Base-by-base conservation (phyloP, 192 early-diverging fungal species). In the Rhizophagus clarus region DNA sequence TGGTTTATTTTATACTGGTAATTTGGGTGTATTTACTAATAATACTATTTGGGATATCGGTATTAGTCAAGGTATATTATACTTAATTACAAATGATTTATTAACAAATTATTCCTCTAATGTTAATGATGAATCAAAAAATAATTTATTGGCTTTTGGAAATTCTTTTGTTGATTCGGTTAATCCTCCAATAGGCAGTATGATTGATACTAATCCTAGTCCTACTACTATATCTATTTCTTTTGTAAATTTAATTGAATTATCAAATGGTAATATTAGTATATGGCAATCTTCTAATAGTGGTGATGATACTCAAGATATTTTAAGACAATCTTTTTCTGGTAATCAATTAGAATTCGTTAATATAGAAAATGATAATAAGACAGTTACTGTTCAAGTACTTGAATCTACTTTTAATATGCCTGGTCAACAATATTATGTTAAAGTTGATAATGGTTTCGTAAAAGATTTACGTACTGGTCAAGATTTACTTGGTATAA, bases 401-500 rank as follows among this genome's bases (percentile, higher is more conserved):
- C 10, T 74, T 20, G 22, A 56, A 1, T 51, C 45, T 17, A 74
- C 73, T 15, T 74, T 74, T 56, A 74, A 74, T 28, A 26, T 8
- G 14, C 32, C 31, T 9, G 47, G 26, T 74, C n/a, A 28, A 29
- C 17, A 2, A 14, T 74, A 74, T 74, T 74, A 60, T 74, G 26
- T 56, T 60, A 74, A 42, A 14, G 17, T 61, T 8, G 73, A 74
- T 20, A 74, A 74, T 61, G 47, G 56, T 17, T 74, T 74, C 12
- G 73, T 74, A 8, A 74, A 56, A 74, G 45, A 49, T 60, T 17
- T 28, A 4, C 15, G 11, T 20, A 11, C 20, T 8, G 51, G 14
- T 51, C 49, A 74, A 74, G 26, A 26, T 26, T 29, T 74, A 14
- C 49, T 60, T 22, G 73, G 73, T 6, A 17, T 74, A 31, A 32